Evolutionary conservation across 805 yeast species (phyloP).

Genomic region (Wickerhamomyces tratensis): DNA sequence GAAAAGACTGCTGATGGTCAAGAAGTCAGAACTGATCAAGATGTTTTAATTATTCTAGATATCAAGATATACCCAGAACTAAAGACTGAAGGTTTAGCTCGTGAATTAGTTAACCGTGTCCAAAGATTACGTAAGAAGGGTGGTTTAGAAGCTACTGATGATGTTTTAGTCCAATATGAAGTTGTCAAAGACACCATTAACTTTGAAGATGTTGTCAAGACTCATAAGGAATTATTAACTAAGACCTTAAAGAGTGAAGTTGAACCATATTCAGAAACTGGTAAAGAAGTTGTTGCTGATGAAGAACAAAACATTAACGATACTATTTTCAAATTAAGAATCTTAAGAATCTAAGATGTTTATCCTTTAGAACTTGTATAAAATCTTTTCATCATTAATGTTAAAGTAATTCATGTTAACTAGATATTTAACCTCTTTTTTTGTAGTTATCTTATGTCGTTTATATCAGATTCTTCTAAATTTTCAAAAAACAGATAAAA

Average conservation of each 20-base stretch:
- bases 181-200: conserved; percentile 53
- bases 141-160: conserved; percentile 91
- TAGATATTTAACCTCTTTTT: too few relatives aligned
- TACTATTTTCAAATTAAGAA: conserved; percentile 67
- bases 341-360: conserved; percentile 45
- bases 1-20: conserved; percentile 55
- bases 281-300: conserved; percentile 55
- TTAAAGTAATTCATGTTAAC: too few relatives aligned
- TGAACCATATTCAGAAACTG: conserved; percentile 33
- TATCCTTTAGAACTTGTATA: too few relatives aligned
- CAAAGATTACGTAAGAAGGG: conserved; percentile 97
- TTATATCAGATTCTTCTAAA: too few relatives aligned
- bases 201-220: conserved; percentile 48
- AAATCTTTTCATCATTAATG: too few relatives aligned
- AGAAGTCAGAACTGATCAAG: conserved; percentile 82
- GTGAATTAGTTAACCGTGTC: conserved; percentile 94
- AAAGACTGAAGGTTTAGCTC: conserved; percentile 89
- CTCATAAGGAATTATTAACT: conserved; percentile 57
- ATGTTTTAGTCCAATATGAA: conserved; percentile 77
- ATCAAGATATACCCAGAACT: conserved; percentile 80
- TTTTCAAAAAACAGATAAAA: too few relatives aligned
- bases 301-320: conserved; percentile 84
- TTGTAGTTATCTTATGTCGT: too few relatives aligned
- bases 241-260: conserved; percentile 64
- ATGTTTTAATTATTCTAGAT: conserved; percentile 84